A percentile compares a stretch with the other conserved stretches of the same genome.
These are phyloP conservation scores for Podospora didyma DNA, from an alignment of 495 filamentous ascomycete genomes.

Conservation along the genomic window DNA sequence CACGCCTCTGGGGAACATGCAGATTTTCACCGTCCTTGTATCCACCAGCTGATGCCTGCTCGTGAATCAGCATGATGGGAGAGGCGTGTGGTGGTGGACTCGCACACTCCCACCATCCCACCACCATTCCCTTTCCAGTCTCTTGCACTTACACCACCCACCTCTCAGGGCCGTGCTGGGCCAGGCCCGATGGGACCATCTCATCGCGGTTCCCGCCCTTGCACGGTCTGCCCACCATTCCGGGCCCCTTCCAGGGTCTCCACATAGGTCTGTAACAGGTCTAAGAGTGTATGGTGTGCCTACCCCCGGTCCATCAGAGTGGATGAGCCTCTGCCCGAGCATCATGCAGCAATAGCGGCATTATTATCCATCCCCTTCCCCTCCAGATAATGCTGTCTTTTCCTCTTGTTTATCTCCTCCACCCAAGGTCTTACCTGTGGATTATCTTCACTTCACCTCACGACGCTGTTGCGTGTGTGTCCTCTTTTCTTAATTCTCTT, in stretches of 20 bases:
- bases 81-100: too few relatives aligned
- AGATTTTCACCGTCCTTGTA: not conserved
- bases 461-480: slow-evolving; percentile 46
- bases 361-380: slow-evolving; percentile 34
- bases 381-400: slow-evolving; percentile 26
- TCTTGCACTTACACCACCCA: not conserved
- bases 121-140: not conserved
- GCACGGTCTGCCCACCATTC: slow-evolving; percentile 21
- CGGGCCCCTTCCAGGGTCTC: slow-evolving; percentile 24
- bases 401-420: slow-evolving; percentile 37
- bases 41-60: not conserved
- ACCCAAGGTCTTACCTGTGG: slow-evolving; percentile 35
- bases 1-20: not conserved
- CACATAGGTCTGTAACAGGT: slow-evolving; percentile 36
- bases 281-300: slow-evolving; percentile 29
- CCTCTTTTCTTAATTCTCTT: slow-evolving; percentile 38
- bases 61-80: not conserved
- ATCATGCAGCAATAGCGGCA: slow-evolving; percentile 34
- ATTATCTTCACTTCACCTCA: slow-evolving; percentile 36
- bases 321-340: slow-evolving; percentile 31
- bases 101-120: not conserved
- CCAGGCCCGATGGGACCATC: not conserved
- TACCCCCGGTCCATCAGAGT: slow-evolving; percentile 27
- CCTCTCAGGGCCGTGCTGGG: not conserved
- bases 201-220: slow-evolving; percentile 9